Base-by-base conservation (phyloP, 208 protist genomes). In the Trypanosoma grayi region DNA sequence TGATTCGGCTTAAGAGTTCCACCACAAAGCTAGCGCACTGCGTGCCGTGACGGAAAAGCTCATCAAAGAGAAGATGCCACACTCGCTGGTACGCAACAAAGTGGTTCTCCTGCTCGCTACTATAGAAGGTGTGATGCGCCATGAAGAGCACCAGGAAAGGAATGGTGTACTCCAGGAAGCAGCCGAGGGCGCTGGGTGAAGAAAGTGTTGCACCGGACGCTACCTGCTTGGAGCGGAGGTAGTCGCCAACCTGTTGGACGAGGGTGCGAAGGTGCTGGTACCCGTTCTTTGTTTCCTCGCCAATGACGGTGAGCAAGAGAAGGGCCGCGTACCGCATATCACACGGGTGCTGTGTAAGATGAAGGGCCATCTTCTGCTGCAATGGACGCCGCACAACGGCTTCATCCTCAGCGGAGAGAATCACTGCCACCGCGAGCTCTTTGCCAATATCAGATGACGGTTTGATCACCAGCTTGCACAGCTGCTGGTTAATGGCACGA, bases 121-220 rank as follows among this genome's bases (percentile, higher is more conserved):
- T 60, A 61, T 85, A 95, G 73, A 78, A 83, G 7, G 83, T 73
- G 61, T 90, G 84, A 52, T 91, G 83, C 0, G 84, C 79, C 60
- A 93, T 77, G 36, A 92, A 87, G 53, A 92, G 76, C 0, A 93
- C 72, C 20, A 93, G 59, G 65, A 89, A 89, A 2, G 89, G 89
- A 5, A 93, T 76, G 10, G 73, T 66, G 63, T 93, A 93, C 70
- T 95, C 89, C 53, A 79, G 59, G 70, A 78, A 90, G 74, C 77
- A 89, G 48, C 53, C 73, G 11, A 86, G 62, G 5, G 87, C 87
- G 16, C 57, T 57, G 0, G 77, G 74, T 2, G 66, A 71, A 9
- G 81, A 85, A 16, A 91, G 70, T 24, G 76, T 75, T 2, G 55
- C 60, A 13, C 63, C 63, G 4, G 52, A 50, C 24, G 33, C 14